Base-by-base conservation (phyloP, 345 rosid genomes). In the Durio zibethinus region DNA sequence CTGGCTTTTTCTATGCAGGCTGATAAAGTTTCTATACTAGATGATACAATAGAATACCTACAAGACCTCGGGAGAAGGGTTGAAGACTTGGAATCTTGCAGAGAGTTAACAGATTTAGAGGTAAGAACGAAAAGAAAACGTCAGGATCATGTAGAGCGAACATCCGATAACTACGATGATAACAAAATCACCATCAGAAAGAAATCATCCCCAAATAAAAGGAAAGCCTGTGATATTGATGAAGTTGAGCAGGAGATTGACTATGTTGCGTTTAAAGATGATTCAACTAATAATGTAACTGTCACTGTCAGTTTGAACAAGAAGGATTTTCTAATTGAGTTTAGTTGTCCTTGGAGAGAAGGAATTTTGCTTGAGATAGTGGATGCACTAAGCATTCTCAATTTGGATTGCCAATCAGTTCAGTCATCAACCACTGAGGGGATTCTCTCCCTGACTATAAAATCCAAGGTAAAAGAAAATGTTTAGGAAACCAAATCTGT, bases 341-440 rank as follows among this genome's bases (percentile, higher is more conserved):
- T 96, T 36, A 85, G 82, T 73, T 90, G 98, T 83, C 80, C 80
- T n/a, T 93, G 92, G 94, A 88, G 86, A 83, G 99, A 96, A 74
- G 95, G 97, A 48, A 53, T 92, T 67, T 79, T 96, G 84, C 86
- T 96, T 5, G 94, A 90, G 85, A 85, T 94, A 59, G 87, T 96
- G 87, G 95, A 90, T 83, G 93, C 83, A 56, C 75, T 84, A 40
- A 86, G 88, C 87, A 79, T 75, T 81, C 89, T 90, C 73, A 83
- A 80, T 68, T 72, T 97, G 74, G 97, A 97, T 88, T 92, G 92
- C 48, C 90, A 90, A 79, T 86, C 97, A 0, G 90, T 97, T 50
- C 93, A 90, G 48, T 94, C 99, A 7, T 86, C 92, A 7, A 89
- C 87, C 35, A 76, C 60, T 1, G 89, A 88, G 14, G 97, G 94